Evolutionary conservation across 371 early-diverging fungal genomes (phyloP), one percentile per base, ranked within the genome.

Genomic region (Mortierella sp.): DNA sequence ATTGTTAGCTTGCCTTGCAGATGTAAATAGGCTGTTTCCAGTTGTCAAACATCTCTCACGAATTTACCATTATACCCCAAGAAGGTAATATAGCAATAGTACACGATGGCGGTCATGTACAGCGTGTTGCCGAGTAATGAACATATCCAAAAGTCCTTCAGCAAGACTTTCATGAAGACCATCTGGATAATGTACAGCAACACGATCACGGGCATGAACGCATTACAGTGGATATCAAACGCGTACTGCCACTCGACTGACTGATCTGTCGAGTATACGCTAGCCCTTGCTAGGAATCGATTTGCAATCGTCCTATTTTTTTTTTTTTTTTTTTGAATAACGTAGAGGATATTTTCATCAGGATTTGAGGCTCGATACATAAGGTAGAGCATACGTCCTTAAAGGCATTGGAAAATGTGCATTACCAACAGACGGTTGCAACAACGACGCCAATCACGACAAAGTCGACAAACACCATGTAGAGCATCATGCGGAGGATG

Each of bases 191-290:
- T 89, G 55, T 97, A 95, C 6, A 94, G 80, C 14, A 94, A 78
- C 39, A 92, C 84, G 52, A 92, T 95, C 49, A 92, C 83, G 3
- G 94, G 93, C 66, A 95, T 90, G 78, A 94, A 96, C 17, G 95
- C 82, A 72, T 97, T 97, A 83, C 95, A 95, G 71, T 97, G 97
- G 11, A 97, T 94, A 72, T 96, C 96, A 68, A 95, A 94, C 23
- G 92, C 91, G 80, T 95, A 96, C 32, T 91, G 90, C 95, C 95
- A 96, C 81, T 97, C 97, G 9, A 96, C 95, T 34, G 87, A 86
- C 76, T 95, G 96, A 50, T 93, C 92, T 4, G 89, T 87, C 2
- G 93, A 86, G 61, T 96, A 94, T 4, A 89, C 90, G 30, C 87
- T 89, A 56, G 81, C 85, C 58, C 91, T 90, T 41, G 90, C 82